Conservation (phyloP, 2,329 filamentous ascomycete species). For the Colletotrichum eleusines region DNA sequence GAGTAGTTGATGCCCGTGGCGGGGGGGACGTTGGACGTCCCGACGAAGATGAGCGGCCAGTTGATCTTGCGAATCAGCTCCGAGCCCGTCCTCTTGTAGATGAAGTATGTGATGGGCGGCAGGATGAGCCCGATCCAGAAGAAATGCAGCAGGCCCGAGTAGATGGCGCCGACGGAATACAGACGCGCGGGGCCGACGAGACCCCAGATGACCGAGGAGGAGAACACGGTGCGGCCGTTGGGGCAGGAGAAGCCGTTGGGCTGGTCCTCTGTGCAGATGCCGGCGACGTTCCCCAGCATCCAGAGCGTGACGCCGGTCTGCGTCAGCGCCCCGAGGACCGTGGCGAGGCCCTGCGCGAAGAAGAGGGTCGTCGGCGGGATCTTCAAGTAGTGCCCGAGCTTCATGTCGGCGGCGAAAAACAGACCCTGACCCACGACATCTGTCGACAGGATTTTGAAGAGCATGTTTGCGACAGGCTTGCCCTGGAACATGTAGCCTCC, state of each 20-base stretch:
- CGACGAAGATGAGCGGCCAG: constrained; percentile 66
- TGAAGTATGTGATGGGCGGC: constrained; percentile 62
- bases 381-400: constrained; percentile 63
- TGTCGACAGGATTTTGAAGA: constrained; percentile 42
- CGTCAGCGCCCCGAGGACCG: constrained; percentile 53
- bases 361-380: constrained; percentile 70
- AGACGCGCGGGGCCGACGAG: constrained; percentile 61
- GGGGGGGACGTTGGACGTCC: constrained; percentile 62
- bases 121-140: constrained; percentile 63
- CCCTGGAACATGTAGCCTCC: constrained; percentile 63
- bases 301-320: constrained; percentile 51
- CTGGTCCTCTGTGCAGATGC: constrained; percentile 64
- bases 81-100: constrained; percentile 60
- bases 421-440: constrained; percentile 52
- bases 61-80: constrained; percentile 62
- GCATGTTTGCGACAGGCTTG: constrained; percentile 53
- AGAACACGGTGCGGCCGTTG: constrained; percentile 70
- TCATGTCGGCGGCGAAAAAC: constrained; percentile 62
- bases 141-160: constrained; percentile 64
- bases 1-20: constrained; percentile 68
- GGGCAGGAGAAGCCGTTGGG: constrained; percentile 67
- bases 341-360: constrained; percentile 70
- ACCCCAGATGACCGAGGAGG: constrained; percentile 72
- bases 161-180: constrained; percentile 56
- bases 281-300: constrained; percentile 59